Evolutionary conservation across 371 early-diverging fungal species (phyloP).

Genomic region (Sporodiniella umbellata): DNA sequence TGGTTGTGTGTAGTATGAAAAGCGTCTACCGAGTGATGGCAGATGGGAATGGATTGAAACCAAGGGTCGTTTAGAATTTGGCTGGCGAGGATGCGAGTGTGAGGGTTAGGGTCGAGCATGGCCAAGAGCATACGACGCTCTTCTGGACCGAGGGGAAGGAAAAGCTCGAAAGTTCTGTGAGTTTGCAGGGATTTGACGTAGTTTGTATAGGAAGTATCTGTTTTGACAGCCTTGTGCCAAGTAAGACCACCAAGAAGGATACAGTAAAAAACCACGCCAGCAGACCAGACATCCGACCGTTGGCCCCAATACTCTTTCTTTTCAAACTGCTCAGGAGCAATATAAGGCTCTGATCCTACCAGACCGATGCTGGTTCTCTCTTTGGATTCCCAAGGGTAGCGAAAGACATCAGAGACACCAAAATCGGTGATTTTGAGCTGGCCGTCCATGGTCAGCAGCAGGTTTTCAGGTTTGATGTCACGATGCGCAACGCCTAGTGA

Average conservation of each 20-base stretch:
- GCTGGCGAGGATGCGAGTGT: constrained; percentile 52
- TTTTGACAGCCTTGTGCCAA: constrained; percentile 69
- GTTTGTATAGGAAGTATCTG: constrained; percentile 56
- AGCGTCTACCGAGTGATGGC: constrained; percentile 10
- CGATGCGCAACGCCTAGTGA: constrained; percentile 94
- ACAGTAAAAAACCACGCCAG: constrained; percentile 81
- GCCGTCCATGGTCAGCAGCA: constrained; percentile 78
- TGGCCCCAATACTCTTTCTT: constrained; percentile 77
- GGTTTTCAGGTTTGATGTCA: constrained; percentile 89
- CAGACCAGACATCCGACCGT: constrained; percentile 79
- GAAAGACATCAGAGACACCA: constrained; percentile 93
- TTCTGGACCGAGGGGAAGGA: constrained; percentile 39
- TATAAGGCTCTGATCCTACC: constrained; percentile 89
- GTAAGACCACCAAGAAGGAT: constrained; percentile 54
- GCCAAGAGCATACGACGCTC: constrained; percentile 52
- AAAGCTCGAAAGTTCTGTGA: constrained; percentile 55
- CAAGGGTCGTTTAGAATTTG: constrained; percentile 64
- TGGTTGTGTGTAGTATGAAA: constrained; percentile 11
- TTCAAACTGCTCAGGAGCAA: constrained; percentile 82
- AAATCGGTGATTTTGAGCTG: constrained; percentile 97
- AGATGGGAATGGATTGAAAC: constrained; percentile 58
- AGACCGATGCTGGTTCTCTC: constrained; percentile 74
- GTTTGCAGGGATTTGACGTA: constrained; percentile 43
- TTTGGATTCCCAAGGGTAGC: constrained; percentile 74
- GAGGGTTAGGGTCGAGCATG: constrained; percentile 46